Evolutionary conservation across 768 basidiomycete species (phyloP).

Genomic region (Phylloporus arenicola): DNA sequence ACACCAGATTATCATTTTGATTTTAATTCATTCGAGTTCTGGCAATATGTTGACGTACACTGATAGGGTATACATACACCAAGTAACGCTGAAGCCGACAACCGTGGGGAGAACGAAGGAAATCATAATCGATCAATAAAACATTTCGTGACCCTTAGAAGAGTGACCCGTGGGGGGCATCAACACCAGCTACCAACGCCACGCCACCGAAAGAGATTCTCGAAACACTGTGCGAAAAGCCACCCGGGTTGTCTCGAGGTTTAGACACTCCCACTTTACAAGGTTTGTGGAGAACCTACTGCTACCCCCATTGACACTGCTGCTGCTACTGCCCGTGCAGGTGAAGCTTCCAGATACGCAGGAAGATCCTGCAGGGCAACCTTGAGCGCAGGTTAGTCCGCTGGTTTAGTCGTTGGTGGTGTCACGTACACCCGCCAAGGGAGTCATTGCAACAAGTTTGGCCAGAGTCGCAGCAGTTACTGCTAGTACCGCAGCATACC

Average conservation of each 20-base stretch:
- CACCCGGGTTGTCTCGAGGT: background rate
- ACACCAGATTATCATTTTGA: background rate
- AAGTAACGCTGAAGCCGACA: background rate
- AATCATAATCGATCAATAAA: too few species aligned
- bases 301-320: too few species aligned
- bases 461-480: conserved; percentile 5
- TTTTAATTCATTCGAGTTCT: background rate
- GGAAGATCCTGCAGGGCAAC: conserved; percentile 12
- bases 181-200: conserved; percentile 5
- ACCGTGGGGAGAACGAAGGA: background rate
- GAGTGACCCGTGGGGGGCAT: background rate
- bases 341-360: conserved; percentile 6
- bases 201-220: background rate
- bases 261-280: conserved; percentile 1
- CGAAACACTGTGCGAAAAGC: conserved; percentile 8
- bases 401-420: too few species aligned
- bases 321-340: background rate
- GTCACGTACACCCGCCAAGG: conserved; percentile 19
- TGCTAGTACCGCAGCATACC: conserved; percentile 13
- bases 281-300: conserved; percentile 1
- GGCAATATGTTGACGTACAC: background rate
- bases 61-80: background rate
- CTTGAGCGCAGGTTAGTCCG: conserved; percentile 7
- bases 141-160: background rate
- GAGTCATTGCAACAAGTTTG: conserved; percentile 17